phyloP scores from a whole-genome alignment of 306 rosid genomes.

The Prunus salicina region DNA sequence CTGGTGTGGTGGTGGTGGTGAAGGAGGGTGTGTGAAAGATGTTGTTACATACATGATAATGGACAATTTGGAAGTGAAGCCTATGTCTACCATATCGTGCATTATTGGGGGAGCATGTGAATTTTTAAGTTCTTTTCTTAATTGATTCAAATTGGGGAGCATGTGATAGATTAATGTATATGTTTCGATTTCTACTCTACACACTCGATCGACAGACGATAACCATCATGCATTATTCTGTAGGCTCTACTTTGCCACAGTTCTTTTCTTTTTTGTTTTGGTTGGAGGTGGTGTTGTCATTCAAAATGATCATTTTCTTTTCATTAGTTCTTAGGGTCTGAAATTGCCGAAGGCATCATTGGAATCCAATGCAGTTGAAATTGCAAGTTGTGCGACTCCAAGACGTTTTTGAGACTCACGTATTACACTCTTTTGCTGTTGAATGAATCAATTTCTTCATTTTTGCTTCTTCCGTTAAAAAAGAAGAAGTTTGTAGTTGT shows the following conservation, averaged over 20 bases:
- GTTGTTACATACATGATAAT: conserved; percentile 24
- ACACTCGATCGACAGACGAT: neutral
- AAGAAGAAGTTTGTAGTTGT: no score
- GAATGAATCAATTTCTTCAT: neutral
- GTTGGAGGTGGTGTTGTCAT: no score
- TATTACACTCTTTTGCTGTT: neutral
- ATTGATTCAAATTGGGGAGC: neutral
- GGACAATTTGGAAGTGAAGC: conserved; percentile 24
- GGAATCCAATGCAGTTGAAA: neutral
- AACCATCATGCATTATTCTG: neutral
- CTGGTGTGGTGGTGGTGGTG: neutral
- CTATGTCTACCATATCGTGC: neutral
- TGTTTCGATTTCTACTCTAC: neutral
- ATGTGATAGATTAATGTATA: neutral
- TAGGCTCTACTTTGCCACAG: neutral
- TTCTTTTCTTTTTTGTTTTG: no score
- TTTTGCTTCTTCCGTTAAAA: neutral
- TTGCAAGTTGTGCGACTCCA: neutral
- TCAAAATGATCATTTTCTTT: no score
- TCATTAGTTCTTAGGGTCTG: neutral
- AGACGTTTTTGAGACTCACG: neutral
- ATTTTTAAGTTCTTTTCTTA: neutral
- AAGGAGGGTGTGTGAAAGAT: neutral
- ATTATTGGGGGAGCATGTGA: neutral
- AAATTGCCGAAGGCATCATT: neutral